A percentile compares a stretch with the other conserved stretches of the same genome.
phyloP scores from a whole-genome alignment of 345 rosid species.

The Garcia nutans region DNA sequence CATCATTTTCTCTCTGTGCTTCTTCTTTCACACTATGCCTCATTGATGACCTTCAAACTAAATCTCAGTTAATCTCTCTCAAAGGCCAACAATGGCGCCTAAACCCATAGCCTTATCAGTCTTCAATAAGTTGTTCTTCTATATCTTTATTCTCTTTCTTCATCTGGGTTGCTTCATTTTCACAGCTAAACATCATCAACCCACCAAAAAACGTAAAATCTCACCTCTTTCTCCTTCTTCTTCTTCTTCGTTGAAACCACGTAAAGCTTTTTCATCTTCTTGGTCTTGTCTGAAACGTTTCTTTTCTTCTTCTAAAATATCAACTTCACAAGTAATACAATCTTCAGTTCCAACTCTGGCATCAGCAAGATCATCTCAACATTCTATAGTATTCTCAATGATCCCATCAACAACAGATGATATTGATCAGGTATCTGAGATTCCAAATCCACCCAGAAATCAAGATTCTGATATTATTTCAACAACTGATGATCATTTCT shows the following conservation, averaged over 20 bases:
- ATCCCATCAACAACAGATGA: constrained; percentile 30
- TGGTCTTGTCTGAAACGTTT: constrained; percentile 58
- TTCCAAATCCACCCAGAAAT: constrained; percentile 17
- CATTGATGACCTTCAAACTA: constrained; percentile 21
- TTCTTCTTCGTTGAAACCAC: constrained; percentile 31
- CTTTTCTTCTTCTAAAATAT: constrained; percentile 41
- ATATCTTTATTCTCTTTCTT: constrained; percentile 43
- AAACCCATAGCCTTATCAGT: constrained; percentile 29
- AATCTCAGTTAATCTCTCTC: constrained; percentile 4
- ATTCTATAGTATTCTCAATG: constrained; percentile 53
- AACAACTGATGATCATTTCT: constrained; percentile 34
- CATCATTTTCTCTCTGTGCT: no score
- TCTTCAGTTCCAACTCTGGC: constrained; percentile 34
- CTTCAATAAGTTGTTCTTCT: constrained; percentile 51
- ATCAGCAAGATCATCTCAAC: constrained; percentile 72
- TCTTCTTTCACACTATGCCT: constrained; percentile 18
- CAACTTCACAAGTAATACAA: constrained; percentile 28
- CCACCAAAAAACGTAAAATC: constrained; percentile 37
- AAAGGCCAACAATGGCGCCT: constrained; percentile 42
- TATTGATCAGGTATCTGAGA: constrained; percentile 10
- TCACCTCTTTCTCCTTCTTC: constrained; percentile 23
- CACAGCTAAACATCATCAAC: constrained; percentile 21
- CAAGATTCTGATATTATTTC: constrained; percentile 40
- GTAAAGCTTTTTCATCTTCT: constrained; percentile 53
- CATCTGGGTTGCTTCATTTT: constrained; percentile 66